Evolutionary conservation across 768 basidiomycete species (phyloP).

Genomic region (Pilatotrama ljubarskyi): DNA sequence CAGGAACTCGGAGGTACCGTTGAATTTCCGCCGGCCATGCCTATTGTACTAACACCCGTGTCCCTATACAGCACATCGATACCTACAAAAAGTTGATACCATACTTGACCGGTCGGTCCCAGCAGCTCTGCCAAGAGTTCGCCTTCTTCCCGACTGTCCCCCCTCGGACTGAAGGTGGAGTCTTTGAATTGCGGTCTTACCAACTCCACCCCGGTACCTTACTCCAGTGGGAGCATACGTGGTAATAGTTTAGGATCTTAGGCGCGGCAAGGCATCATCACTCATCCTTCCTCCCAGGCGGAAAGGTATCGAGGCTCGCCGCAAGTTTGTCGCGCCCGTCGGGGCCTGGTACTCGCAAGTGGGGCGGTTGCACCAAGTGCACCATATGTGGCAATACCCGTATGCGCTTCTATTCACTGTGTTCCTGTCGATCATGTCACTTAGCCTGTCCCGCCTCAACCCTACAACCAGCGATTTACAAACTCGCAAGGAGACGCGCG

Average conservation of each 20-base stretch:
- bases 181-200: constrained; percentile 93
- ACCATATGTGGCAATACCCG: constrained; percentile 98
- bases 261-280: background rate
- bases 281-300: constrained; percentile 54
- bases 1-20: constrained; percentile 61
- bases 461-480: constrained; percentile 59
- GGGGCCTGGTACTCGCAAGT: constrained; percentile 94
- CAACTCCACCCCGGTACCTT: constrained; percentile 85
- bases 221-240: constrained; percentile 93
- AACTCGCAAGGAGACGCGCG: constrained; percentile 77
- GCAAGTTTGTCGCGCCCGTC: constrained; percentile 80
- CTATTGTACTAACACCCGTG: background rate
- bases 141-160: constrained; percentile 92
- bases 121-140: constrained; percentile 90
- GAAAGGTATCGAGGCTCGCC: constrained; percentile 89
- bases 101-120: constrained; percentile 65
- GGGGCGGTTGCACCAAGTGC: constrained; percentile 82
- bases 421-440: constrained; percentile 11
- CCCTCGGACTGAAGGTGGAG: constrained; percentile 81
- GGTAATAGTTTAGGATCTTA: constrained; percentile 44
- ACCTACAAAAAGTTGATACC: constrained; percentile 79
- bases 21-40: background rate
- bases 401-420: constrained; percentile 33
- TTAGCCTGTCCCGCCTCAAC: constrained; percentile 10
- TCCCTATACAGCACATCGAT: constrained; percentile 52